Conservation (phyloP, 768 basidiomycete genomes). For the Tulasnella sp. region DNA sequence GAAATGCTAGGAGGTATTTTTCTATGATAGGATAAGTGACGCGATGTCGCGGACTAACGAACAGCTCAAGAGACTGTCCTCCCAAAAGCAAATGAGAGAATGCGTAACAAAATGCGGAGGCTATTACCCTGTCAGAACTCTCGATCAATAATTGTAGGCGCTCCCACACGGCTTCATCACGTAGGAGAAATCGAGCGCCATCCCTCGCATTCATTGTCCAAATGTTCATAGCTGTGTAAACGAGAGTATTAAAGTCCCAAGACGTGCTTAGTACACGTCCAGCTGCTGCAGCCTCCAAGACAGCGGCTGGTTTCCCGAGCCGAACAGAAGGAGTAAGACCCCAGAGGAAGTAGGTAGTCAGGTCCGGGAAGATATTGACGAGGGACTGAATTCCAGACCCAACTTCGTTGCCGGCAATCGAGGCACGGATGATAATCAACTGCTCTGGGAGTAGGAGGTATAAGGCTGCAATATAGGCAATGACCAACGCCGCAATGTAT, state of each 20-base stretch:
- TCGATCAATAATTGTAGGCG: not conserved
- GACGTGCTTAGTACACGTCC: not conserved
- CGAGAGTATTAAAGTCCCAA: not conserved
- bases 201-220: not conserved
- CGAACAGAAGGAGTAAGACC: too few species aligned
- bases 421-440: too few species aligned
- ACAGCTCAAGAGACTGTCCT: not conserved
- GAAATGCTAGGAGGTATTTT: not conserved
- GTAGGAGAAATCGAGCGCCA: not conserved
- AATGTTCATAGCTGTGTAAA: not conserved
- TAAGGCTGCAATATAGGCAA: too few species aligned
- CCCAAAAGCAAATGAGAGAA: not conserved
- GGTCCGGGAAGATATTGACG: too few species aligned
- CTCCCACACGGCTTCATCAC: not conserved
- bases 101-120: not conserved
- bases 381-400: too few species aligned
- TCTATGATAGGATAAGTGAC: not conserved
- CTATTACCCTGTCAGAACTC: not conserved
- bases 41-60: too few species aligned
- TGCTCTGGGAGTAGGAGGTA: too few species aligned
- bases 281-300: not conserved
- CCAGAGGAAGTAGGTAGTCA: too few species aligned
- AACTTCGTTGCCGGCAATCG: too few species aligned
- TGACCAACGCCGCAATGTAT: too few species aligned
- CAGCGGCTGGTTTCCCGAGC: not conserved